These are phyloP conservation scores for Fusarium citri DNA, from an alignment of 2,329 filamentous ascomycete species.

Conservation along the genomic window DNA sequence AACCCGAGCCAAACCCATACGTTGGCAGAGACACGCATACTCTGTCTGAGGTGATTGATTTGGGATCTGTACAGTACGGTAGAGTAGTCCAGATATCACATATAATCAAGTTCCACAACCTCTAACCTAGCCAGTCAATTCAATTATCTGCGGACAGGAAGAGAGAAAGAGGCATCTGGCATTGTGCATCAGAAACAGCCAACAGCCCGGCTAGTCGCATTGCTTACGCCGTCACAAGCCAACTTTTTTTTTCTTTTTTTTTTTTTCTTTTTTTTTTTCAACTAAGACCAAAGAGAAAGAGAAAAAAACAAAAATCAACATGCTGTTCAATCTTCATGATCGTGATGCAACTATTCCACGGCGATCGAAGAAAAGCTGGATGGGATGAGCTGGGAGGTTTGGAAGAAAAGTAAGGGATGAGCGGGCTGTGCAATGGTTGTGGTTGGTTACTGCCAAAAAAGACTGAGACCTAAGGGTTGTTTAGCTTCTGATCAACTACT, in stretches of 20 bases:
- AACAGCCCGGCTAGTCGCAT: not conserved
- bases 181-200: not conserved
- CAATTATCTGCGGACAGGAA: not conserved
- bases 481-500: slow-evolving; percentile 6
- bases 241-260: not conserved
- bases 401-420: slow-evolving; percentile 6
- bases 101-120: slow-evolving; percentile 15
- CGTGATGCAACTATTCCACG: slow-evolving; percentile 3
- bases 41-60: not conserved
- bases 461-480: not conserved
- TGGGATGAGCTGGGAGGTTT: slow-evolving; percentile 14
- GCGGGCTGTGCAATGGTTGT: slow-evolving; percentile 8
- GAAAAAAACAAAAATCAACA: not conserved
- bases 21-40: slow-evolving; percentile 9
- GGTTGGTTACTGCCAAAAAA: slow-evolving; percentile 1
- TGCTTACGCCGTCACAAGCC: not conserved
- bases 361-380: slow-evolving; percentile 9
- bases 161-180: not conserved
- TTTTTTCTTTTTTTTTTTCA: not conserved
- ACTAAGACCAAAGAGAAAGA: not conserved
- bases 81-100: slow-evolving; percentile 1
- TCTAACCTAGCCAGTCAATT: not conserved
- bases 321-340: not conserved
- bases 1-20: not conserved
- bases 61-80: not conserved